Percentiles rank a stretch among this genome's conserved stretches.
phyloP scores from a whole-genome alignment of 1,284 basidiomycete species.

The Lignosus rhinocerotis region DNA sequence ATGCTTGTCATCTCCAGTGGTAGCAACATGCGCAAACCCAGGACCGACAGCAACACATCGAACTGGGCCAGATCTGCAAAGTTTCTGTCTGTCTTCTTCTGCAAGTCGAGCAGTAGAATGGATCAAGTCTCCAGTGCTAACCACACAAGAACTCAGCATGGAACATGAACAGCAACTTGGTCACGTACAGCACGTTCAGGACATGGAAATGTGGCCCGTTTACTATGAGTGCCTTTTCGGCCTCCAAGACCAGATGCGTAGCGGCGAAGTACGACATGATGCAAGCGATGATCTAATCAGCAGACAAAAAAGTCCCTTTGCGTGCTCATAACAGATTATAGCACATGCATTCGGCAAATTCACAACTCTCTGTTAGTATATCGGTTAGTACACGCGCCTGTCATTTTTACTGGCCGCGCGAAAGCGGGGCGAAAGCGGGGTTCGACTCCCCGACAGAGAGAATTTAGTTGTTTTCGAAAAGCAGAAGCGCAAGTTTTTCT shows the following conservation, averaged over 20 bases:
- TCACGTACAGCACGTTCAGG: constrained; percentile 14
- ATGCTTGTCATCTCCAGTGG: constrained; percentile 77
- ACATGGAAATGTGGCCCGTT: constrained; percentile 18
- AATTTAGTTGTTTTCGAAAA: not conserved
- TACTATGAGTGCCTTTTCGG: constrained; percentile 7
- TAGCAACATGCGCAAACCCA: constrained; percentile 54
- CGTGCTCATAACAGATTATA: too few species aligned
- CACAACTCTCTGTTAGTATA: constrained; percentile 21
- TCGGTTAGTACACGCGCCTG: constrained; percentile 23
- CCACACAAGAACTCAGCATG: constrained; percentile 13
- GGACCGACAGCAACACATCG: constrained; percentile 58
- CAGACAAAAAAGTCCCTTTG: not conserved
- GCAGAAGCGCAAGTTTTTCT: not conserved
- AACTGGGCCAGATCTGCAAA: constrained; percentile 57
- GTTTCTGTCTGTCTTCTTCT: constrained; percentile 34
- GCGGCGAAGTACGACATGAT: constrained; percentile 15
- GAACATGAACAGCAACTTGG: not conserved
- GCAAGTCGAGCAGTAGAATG: constrained; percentile 42
- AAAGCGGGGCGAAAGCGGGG: constrained; percentile 45
- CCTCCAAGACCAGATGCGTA: constrained; percentile 10
- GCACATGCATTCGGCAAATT: too few species aligned
- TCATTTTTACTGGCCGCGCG: constrained; percentile 30
- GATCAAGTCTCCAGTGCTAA: constrained; percentile 57
- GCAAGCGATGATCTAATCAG: not conserved
- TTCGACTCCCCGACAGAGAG: constrained; percentile 44